Conservation (phyloP, 2,329 filamentous ascomycete species). For the Penicillium sp. region DNA sequence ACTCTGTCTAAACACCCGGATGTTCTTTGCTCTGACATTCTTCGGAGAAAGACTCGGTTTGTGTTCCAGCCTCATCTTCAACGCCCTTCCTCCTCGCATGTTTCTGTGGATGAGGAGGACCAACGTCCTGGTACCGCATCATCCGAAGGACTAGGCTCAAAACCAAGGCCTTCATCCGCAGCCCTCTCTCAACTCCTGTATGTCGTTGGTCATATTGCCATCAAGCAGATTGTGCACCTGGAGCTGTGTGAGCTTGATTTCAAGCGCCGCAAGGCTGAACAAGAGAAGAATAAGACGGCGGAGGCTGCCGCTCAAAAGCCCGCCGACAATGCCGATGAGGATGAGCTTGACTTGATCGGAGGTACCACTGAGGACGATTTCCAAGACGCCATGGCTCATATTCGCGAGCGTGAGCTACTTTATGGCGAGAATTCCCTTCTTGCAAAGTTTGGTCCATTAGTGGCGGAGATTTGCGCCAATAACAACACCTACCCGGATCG, state of each 20-base stretch:
- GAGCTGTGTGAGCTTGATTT: conserved; percentile 98
- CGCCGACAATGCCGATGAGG: conserved; percentile 65
- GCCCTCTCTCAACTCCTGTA: conserved; percentile 89
- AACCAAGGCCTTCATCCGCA: conserved; percentile 66
- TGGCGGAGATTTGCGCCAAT: conserved; percentile 90
- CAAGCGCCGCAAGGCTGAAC: conserved; percentile 77
- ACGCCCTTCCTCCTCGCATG: conserved; percentile 27
- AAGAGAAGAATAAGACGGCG: conserved; percentile 49
- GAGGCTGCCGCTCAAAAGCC: conserved; percentile 47
- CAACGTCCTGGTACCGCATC: conserved; percentile 36
- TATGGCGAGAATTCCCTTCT: conserved; percentile 82
- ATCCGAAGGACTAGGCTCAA: conserved; percentile 40
- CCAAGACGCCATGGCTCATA: conserved; percentile 80
- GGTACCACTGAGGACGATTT: conserved; percentile 96
- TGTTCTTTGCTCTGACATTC: conserved; percentile 84
- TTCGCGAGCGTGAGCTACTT: conserved; percentile 79
- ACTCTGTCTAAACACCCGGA: conserved; percentile 92
- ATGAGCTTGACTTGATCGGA: conserved; percentile 94
- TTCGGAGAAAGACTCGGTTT: conserved; percentile 79
- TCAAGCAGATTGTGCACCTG: conserved; percentile 98
- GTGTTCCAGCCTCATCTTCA: conserved; percentile 63
- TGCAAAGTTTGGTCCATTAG: conserved; percentile 86
- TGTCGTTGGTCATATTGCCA: conserved; percentile 91
- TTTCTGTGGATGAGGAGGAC: conserved; percentile 32
- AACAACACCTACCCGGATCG: conserved; percentile 90